Conservation (phyloP, 148 eudicot species). For the Fallopia convolvulus region DNA sequence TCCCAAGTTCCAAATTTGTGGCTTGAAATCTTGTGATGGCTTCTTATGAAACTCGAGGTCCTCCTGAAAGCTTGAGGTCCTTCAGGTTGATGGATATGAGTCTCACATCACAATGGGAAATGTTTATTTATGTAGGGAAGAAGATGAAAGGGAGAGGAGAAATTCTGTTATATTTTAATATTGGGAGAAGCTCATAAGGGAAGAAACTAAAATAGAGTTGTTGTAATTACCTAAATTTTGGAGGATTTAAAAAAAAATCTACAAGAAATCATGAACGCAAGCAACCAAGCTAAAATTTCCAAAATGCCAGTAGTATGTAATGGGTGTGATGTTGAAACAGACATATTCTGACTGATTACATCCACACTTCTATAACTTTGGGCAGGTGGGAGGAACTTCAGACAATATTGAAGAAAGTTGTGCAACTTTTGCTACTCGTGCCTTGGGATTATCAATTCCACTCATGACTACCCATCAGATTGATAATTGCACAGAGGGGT, state of each 20-base stretch:
- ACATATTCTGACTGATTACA: background rate
- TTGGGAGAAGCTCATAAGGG: no score
- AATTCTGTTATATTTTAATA: no score
- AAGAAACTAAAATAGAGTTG: no score
- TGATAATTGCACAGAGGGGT: slow-evolving; percentile 97
- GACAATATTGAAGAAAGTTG: slow-evolving; percentile 96
- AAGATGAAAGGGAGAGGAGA: no score
- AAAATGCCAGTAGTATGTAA: background rate
- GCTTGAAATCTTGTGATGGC: no score
- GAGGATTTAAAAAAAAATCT: background rate
- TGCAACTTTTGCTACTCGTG: slow-evolving; percentile 89
- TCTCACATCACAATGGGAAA: no score
- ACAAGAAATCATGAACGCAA: background rate
- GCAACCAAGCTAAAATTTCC: background rate
- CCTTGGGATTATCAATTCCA: slow-evolving; percentile 59
- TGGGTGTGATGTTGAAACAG: background rate
- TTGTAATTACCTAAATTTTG: background rate
- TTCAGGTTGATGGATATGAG: no score
- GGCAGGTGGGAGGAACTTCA: slow-evolving; percentile 91
- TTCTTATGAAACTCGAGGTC: no score
- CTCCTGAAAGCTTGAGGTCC: no score
- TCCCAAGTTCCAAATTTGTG: background rate
- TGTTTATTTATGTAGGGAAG: no score
- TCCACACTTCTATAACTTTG: background rate
- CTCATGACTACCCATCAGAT: slow-evolving; percentile 93